Conservation (phyloP, 352 stramenopile genomes). For the Phytophthora citricola region DNA sequence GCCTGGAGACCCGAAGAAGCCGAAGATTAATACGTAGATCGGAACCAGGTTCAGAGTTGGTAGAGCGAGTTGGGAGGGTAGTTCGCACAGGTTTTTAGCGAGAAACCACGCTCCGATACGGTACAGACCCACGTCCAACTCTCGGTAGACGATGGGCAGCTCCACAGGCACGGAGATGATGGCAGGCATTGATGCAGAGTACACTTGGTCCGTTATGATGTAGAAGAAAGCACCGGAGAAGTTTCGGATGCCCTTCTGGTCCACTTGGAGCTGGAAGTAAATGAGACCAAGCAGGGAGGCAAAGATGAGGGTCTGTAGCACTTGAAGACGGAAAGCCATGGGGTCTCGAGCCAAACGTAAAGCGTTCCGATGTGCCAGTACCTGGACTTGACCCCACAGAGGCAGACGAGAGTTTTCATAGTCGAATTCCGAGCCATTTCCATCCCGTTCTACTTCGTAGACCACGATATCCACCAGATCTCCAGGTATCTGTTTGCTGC, state of each 20-base stretch:
- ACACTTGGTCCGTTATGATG: conserved; percentile 51
- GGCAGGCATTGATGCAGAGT: conserved; percentile 38
- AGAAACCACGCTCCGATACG: conserved; percentile 44
- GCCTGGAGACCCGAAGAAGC: conserved; percentile 25
- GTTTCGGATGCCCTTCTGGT: conserved; percentile 47
- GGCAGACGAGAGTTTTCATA: conserved; percentile 22
- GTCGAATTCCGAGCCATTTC: conserved; percentile 2
- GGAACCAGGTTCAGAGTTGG: conserved; percentile 42
- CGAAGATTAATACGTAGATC: conserved; percentile 46
- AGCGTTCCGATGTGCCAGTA: conserved; percentile 46
- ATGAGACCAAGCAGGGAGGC: conserved; percentile 47
- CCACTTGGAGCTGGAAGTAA: conserved; percentile 50
- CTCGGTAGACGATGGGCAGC: conserved; percentile 48
- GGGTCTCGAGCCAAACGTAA: conserved; percentile 38
- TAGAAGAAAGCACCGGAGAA: conserved; percentile 58
- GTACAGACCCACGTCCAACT: conserved; percentile 48
- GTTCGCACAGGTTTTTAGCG: conserved; percentile 53
- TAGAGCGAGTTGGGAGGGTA: conserved; percentile 38
- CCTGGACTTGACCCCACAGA: conserved; percentile 38
- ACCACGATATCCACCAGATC: conserved; percentile 31
- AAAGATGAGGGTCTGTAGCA: conserved; percentile 44
- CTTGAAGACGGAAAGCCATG: conserved; percentile 36
- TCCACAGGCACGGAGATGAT: conserved; percentile 50
- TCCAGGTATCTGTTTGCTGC: conserved; percentile 1
- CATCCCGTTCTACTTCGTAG: conserved; percentile 30